Evolutionary conservation across 2,329 filamentous ascomycete genomes (phyloP).

Genomic region (Diaporthe destruens): DNA sequence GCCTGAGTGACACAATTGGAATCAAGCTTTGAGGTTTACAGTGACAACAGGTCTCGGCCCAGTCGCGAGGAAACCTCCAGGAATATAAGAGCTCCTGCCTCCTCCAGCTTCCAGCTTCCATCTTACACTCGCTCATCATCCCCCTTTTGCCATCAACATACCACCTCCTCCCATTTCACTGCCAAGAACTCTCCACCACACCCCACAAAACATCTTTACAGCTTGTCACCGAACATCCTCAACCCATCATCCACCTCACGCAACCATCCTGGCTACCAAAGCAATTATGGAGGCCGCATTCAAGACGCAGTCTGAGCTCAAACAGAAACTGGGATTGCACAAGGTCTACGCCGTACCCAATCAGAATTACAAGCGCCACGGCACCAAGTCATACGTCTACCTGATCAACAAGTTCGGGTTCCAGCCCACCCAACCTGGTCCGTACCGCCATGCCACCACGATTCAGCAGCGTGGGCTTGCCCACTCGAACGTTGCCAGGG

Average conservation of each 20-base stretch:
- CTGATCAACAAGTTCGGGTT: conserved; percentile 73
- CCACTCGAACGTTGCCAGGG: conserved; percentile 58
- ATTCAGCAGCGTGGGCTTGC: conserved; percentile 62
- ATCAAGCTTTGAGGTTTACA: conserved; percentile 22
- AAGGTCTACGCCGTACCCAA: conserved; percentile 68
- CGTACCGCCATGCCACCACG: conserved; percentile 66
- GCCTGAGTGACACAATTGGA: conserved; percentile 13
- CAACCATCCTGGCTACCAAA: conserved; percentile 30
- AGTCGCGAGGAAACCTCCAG: background rate
- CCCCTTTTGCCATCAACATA: background rate
- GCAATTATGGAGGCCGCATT: conserved; percentile 53
- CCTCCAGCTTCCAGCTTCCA: background rate
- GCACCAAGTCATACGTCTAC: conserved; percentile 73
- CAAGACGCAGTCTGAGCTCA: conserved; percentile 52
- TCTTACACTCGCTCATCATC: background rate
- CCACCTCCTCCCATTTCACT: background rate
- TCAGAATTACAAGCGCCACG: conserved; percentile 68
- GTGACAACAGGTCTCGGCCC: conserved; percentile 19
- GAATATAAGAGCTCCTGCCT: conserved; percentile 37
- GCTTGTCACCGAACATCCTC: background rate
- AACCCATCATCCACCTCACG: background rate
- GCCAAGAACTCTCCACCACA: conserved; percentile 11
- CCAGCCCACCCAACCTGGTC: conserved; percentile 71
- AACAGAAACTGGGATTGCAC: conserved; percentile 52
- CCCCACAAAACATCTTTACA: background rate